Percentiles rank a stretch among this genome's conserved stretches.
These are phyloP conservation scores for Petrea volubilis DNA, from an alignment of 257 asterid species.

Conservation along the genomic window DNA sequence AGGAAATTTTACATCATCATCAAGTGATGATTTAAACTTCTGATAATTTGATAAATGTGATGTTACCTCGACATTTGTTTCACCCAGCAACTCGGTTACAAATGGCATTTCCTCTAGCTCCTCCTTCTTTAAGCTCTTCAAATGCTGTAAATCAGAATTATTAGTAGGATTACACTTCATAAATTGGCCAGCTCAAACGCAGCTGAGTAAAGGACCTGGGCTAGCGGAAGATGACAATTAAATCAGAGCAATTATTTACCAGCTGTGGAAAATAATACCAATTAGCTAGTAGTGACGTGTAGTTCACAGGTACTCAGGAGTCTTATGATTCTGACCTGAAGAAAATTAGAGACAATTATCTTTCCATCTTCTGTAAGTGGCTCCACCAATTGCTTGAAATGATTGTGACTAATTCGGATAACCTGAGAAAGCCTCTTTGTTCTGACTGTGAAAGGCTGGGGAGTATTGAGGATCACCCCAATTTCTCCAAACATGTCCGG, in stretches of 20 bases:
- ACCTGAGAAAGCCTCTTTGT: slow-evolving; percentile 92
- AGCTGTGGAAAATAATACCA: slow-evolving; percentile 11
- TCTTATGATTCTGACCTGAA: slow-evolving; percentile 56
- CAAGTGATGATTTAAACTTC: slow-evolving; percentile 16
- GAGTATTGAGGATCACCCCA: slow-evolving; percentile 78
- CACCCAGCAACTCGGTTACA: slow-evolving; percentile 55
- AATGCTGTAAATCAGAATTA: slow-evolving; percentile 50
- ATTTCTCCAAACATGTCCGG: slow-evolving; percentile 82
- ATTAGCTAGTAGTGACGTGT: slow-evolving; percentile 1
- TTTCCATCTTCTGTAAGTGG: slow-evolving; percentile 65
- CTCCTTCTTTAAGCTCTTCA: slow-evolving; percentile 59
- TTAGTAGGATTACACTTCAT: slow-evolving; percentile 15
- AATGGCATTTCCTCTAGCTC: slow-evolving; percentile 78
- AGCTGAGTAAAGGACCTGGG: background rate
- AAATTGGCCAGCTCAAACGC: slow-evolving; percentile 5
- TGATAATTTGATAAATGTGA: slow-evolving; percentile 2
- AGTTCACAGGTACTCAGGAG: slow-evolving; percentile 1
- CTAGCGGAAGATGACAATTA: slow-evolving; percentile 4
- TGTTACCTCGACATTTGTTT: slow-evolving; percentile 67
- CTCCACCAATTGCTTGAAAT: slow-evolving; percentile 87
- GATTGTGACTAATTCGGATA: slow-evolving; percentile 82
- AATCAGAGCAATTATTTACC: background rate
- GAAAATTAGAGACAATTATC: slow-evolving; percentile 63
- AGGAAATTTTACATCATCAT: background rate
- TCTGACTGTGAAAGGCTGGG: slow-evolving; percentile 95